Percentiles rank a stretch among this genome's conserved stretches.
Conservation (phyloP, 2,329 filamentous ascomycete genomes). For the Biscogniauxia sp. region DNA sequence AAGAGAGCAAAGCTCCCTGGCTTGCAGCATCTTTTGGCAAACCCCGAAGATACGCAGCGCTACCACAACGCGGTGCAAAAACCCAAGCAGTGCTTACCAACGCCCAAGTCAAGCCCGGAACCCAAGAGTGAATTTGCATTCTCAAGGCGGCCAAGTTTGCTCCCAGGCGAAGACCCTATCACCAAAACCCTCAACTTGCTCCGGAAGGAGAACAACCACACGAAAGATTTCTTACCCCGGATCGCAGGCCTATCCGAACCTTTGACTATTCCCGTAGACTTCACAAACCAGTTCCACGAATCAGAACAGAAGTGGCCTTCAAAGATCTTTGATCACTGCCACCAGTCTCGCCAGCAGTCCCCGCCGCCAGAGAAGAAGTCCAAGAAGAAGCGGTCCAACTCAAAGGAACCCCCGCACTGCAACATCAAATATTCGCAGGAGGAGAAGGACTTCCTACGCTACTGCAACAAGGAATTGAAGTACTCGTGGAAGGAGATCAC, state of each 20-base stretch:
- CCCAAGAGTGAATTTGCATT: slow-evolving; percentile 11
- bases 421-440: slow-evolving; percentile 32
- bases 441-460: slow-evolving; percentile 31
- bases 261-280: slow-evolving; percentile 4
- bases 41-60: neutral
- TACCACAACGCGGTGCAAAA: neutral
- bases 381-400: slow-evolving; percentile 9
- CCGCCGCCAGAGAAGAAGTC: slow-evolving; percentile 1
- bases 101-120: slow-evolving; percentile 21
- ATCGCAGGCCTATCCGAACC: slow-evolving; percentile 8
- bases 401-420: slow-evolving; percentile 20
- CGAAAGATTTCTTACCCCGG: slow-evolving; percentile 16
- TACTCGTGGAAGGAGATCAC: slow-evolving; percentile 22
- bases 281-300: neutral
- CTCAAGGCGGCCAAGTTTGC: slow-evolving; percentile 4
- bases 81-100: neutral
- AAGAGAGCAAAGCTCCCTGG: slow-evolving; percentile 17
- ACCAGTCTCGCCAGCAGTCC: slow-evolving; percentile 1
- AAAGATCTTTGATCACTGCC: neutral
- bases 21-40: slow-evolving; percentile 9
- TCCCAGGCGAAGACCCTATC: slow-evolving; percentile 19
- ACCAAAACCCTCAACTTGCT: slow-evolving; percentile 23
- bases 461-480: slow-evolving; percentile 25
- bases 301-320: slow-evolving; percentile 3
- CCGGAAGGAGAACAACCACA: slow-evolving; percentile 12